phyloP scores from a whole-genome alignment of 495 filamentous ascomycete genomes.

The Neurospora sp. region DNA sequence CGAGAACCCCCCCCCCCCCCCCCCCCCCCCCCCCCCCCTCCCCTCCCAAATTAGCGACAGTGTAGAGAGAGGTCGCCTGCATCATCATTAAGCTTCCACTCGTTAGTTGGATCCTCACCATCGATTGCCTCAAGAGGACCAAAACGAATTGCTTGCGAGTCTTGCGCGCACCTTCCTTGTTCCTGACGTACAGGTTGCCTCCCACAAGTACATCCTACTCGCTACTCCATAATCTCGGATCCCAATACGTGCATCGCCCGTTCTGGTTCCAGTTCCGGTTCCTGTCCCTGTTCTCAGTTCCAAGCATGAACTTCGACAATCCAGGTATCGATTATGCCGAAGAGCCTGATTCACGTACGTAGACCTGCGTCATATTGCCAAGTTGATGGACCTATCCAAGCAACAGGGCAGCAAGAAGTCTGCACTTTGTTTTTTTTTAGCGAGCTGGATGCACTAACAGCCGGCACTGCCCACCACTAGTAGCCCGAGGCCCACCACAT shows the following conservation, averaged over 20 bases:
- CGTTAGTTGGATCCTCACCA: background rate
- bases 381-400: background rate
- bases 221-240: background rate
- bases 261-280: background rate
- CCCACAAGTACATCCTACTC: background rate
- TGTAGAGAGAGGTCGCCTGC: background rate
- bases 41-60: background rate
- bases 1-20: background rate
- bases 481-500: background rate
- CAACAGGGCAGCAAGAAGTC: background rate
- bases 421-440: background rate
- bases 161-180: background rate
- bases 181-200: background rate
- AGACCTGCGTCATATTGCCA: background rate
- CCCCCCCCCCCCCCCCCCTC: background rate
- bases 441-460: background rate
- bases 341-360: background rate
- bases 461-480: background rate
- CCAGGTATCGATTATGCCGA: background rate
- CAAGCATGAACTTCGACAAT: background rate
- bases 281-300: background rate
- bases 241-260: background rate
- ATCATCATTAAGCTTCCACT: background rate
- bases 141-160: background rate
- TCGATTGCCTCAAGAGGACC: background rate